These are phyloP conservation scores for Aureobasidium namibiae DNA, from an alignment of 2,329 filamentous ascomycete genomes.

Conservation along the genomic window DNA sequence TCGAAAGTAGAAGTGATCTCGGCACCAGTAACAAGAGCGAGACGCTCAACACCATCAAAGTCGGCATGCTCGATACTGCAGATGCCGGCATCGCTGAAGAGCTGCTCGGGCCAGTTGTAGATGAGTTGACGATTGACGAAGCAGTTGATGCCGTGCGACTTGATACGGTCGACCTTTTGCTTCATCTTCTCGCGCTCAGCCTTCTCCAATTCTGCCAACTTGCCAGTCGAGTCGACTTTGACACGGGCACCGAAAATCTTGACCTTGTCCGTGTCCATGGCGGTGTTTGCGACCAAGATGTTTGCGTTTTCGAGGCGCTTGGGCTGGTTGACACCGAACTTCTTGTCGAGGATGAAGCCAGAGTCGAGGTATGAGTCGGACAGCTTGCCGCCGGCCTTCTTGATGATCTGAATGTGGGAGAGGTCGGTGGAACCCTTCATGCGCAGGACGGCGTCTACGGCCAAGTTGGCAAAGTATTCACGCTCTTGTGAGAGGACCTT, in stretches of 20 bases:
- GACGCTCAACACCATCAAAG: constrained; percentile 92
- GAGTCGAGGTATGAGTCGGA: constrained; percentile 97
- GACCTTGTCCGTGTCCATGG: constrained; percentile 99
- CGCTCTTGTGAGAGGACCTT: constrained; percentile 94
- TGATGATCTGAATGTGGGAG: constrained; percentile 98
- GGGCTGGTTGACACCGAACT: constrained; percentile 96
- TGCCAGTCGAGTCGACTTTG: constrained; percentile 92
- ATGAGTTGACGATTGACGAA: constrained; percentile 99
- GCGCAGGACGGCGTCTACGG: constrained; percentile 83
- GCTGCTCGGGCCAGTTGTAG: constrained; percentile 99
- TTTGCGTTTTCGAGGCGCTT: constrained; percentile 97
- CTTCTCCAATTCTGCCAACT: constrained; percentile 96
- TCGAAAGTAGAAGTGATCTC: constrained; percentile 98
- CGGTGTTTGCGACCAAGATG: constrained; percentile 94
- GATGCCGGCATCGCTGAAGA: constrained; percentile 95
- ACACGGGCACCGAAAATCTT: constrained; percentile 98
- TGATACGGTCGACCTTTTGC: constrained; percentile 97
- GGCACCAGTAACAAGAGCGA: constrained; percentile 90
- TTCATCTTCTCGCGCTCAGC: constrained; percentile 99
- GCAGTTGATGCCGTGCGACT: constrained; percentile 98
- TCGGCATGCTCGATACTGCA: constrained; percentile 98
- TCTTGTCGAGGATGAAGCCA: constrained; percentile 98
- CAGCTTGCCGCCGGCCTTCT: constrained; percentile 96
- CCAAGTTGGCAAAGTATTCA: constrained; percentile 81
- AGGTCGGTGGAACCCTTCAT: constrained; percentile 87